Conservation (phyloP, 1,139 yeast species). For the Candida mesenterica region DNA sequence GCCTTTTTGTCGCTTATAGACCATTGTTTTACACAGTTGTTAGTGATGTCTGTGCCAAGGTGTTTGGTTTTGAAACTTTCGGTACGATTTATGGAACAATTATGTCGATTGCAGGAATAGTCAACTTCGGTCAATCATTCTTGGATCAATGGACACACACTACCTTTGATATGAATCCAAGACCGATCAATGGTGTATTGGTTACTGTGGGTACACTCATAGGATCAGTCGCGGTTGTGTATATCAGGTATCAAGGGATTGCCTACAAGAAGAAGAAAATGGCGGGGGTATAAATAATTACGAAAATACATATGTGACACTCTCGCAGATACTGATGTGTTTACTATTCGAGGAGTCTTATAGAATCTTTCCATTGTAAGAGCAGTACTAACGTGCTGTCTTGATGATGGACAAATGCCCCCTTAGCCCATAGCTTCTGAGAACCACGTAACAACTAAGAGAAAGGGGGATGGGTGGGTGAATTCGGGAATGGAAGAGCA, state of each 20-base stretch:
- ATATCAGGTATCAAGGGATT: constrained; percentile 27
- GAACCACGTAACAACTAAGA: too few relatives aligned
- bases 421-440: too few relatives aligned
- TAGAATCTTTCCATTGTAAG: too few relatives aligned
- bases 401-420: too few relatives aligned
- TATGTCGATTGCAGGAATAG: constrained; percentile 39
- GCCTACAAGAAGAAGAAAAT: constrained; percentile 16
- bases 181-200: constrained; percentile 36
- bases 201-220: constrained; percentile 27
- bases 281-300: constrained; percentile 5
- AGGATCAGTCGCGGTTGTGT: constrained; percentile 30
- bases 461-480: too few relatives aligned
- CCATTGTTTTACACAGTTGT: constrained; percentile 47
- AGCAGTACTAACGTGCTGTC: too few relatives aligned
- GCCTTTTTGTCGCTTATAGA: constrained; percentile 41
- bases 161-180: constrained; percentile 41
- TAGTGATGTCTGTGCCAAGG: constrained; percentile 47
- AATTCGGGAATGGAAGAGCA: too few relatives aligned
- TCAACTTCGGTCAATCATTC: constrained; percentile 37
- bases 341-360: too few relatives aligned
- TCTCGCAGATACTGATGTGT: too few relatives aligned
- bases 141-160: constrained; percentile 43
- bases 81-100: constrained; percentile 49
- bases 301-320: neutral
- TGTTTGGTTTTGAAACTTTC: constrained; percentile 48